Evolutionary conservation across 1,284 basidiomycete genomes (phyloP), one percentile per base, ranked within the genome.

Genomic region (Rhodotorula sp.): DNA sequence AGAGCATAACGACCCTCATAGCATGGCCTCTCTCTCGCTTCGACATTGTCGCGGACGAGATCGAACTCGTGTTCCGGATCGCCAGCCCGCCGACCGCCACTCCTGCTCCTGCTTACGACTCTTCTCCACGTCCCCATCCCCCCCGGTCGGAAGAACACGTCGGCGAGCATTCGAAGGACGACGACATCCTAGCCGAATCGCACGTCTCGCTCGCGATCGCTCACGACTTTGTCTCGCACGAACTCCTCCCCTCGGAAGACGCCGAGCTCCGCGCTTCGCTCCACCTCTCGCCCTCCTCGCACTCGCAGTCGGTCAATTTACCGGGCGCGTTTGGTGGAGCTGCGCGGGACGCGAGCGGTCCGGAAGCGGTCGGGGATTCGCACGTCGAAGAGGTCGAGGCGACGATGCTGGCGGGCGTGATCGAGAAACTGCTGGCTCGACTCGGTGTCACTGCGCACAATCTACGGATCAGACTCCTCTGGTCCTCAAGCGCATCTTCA

Each of bases 331-430:
- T 88, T 87, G 71, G 76, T 84, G 67, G 78, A n/a, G 60, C 29
- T 14, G 15, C 48, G 6, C 54, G n/a, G 26, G 39, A 43, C 10
- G 8, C 15, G 15, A 15, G 12, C 26, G 14, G 6, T 16, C 8
- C n/a, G 26, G 3, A 29, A 29, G 3, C 54, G 12, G 23, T 16
- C n/a, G 34, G n/a, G 31, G 82, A 81, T 18, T 78, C 78, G 12
- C 68, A 74, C 21, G 76, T 69, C 3, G 67, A 78, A 29, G 77
- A 81, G 31, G 81, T 83, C 72, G 84, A 83, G 47, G 89, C 93
- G 26, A 92, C 91, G 2, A 84, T 96, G 60, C 89, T 97, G 79
- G 90, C 93, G 26, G 87, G 87, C 47, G 85, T 96, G 58, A 88
- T 95, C 61, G 93, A 96, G 80, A 86, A 89, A 20, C 84, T 97